Evolutionary conservation across 805 yeast species (phyloP), one percentile per base, ranked within the genome.

Genomic region (Saccharomyces kudriavzevii): DNA sequence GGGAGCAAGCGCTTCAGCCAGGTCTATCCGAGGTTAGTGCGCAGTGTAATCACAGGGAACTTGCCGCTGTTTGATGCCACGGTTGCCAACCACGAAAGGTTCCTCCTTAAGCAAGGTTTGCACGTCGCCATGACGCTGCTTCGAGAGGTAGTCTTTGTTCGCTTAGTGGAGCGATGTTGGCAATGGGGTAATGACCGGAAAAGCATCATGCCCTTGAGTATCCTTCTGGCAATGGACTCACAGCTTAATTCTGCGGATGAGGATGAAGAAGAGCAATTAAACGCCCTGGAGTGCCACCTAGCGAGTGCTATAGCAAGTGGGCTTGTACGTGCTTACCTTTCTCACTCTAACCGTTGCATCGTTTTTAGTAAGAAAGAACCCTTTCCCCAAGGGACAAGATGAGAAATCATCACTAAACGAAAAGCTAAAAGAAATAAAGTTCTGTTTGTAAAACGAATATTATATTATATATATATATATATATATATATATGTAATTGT

Each of bases 301-400:
- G 90, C 96, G 0, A 80, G 77, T 52, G 70, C 86, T 61, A 87
- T 90, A 20, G 74, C 76, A 50, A 70, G 71, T 50, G 85, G 85
- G 8, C 71, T 67, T 53, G 72, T 89, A 48, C 89, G 86, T 68
- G 97, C 96, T 0, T 90, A 90, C 67, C 68, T 90, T 14, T 86
- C 96, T 4, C 94, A 89, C 64, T 78, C 83, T 2, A 83, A 87
- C 62, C 73, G 80, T 45, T 85, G 87, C 50, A 73, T 88, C 20
- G 96, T 90, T 9, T 69, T 89, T 52, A 84, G 94, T 65, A 88
- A 85, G 67, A 79, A 74, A 17, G 81, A 80, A 26, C 84, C 96
- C 2, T 89, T 89, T 65, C 95, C 94, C 1, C 35, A 28, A 17
- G 22, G 24, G 17, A 35, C n/a, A 17, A 17, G 43, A 35, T 35